phyloP scores from a whole-genome alignment of 345 rosid species.

The Arabidopsis thaliana region DNA sequence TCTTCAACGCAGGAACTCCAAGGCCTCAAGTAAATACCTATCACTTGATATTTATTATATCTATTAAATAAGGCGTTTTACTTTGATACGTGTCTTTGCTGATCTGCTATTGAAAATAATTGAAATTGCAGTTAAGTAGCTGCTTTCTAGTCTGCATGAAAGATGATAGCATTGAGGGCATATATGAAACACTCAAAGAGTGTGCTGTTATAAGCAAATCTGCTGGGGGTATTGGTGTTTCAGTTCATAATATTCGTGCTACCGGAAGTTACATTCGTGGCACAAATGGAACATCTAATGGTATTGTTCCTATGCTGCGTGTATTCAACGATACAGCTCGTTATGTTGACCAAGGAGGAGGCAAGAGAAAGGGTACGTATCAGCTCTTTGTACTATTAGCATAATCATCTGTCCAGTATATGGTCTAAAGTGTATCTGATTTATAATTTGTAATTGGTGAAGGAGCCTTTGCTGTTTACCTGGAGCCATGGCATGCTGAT shows the following conservation, averaged over 20 bases:
- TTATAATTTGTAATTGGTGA: slow-evolving; percentile 2
- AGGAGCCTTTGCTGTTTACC: slow-evolving; percentile 28
- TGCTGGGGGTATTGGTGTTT: slow-evolving; percentile 93
- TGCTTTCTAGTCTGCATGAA: slow-evolving; percentile 93
- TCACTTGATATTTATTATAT: neutral
- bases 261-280: slow-evolving; percentile 33
- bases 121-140: slow-evolving; percentile 73
- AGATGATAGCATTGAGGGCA: slow-evolving; percentile 93
- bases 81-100: neutral
- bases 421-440: neutral
- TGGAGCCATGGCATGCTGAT: slow-evolving; percentile 33
- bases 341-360: slow-evolving; percentile 33
- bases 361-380: slow-evolving; percentile 27
- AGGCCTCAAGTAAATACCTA: slow-evolving; percentile 68
- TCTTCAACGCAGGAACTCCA: slow-evolving; percentile 90
- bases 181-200: slow-evolving; percentile 89
- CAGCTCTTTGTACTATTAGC: slow-evolving; percentile 31
- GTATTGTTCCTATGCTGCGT: slow-evolving; percentile 32
- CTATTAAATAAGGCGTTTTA: neutral
- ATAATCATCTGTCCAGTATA: slow-evolving; percentile 18
- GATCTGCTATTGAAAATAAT: neutral
- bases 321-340: slow-evolving; percentile 29
- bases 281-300: slow-evolving; percentile 28
- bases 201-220: slow-evolving; percentile 97
- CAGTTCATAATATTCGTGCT: slow-evolving; percentile 42